Evolutionary conservation across 768 basidiomycete genomes (phyloP).

Genomic region (Agaricus sinodeliciosus): DNA sequence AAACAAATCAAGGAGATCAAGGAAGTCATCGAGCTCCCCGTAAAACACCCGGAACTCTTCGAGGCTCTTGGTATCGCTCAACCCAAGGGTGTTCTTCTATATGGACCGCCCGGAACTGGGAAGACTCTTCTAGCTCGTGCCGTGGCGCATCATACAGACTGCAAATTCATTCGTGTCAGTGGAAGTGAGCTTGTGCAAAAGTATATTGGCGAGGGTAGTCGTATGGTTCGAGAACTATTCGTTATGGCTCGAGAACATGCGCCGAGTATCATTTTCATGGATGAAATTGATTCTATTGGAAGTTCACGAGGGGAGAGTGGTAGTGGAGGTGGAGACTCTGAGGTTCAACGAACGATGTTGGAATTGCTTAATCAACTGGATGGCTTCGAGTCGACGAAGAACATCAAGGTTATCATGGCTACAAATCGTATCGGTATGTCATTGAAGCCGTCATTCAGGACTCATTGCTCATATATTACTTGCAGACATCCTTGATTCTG

Average conservation of each 20-base stretch:
- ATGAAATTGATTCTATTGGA: conserved; percentile 98
- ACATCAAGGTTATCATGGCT: conserved; percentile 95
- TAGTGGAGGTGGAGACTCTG: conserved; percentile 81
- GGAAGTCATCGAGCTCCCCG: conserved; percentile 95
- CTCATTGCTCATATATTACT: background rate
- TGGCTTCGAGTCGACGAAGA: conserved; percentile 94
- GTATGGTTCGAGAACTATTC: conserved; percentile 97
- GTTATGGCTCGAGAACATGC: conserved; percentile 98
- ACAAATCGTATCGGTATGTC: conserved; percentile 87
- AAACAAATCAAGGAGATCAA: conserved; percentile 98
- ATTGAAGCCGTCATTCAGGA: background rate
- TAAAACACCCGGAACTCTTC: conserved; percentile 96
- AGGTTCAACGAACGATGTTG: conserved; percentile 88
- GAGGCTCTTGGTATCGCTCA: conserved; percentile 95
- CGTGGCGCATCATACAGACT: conserved; percentile 96
- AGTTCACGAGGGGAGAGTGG: conserved; percentile 90
- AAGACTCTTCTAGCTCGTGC: conserved; percentile 94
- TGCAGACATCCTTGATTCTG: conserved; percentile 88
- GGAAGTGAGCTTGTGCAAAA: conserved; percentile 96
- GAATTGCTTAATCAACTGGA: conserved; percentile 86
- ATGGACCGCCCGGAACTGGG: conserved; percentile 94
- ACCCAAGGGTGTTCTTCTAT: conserved; percentile 92
- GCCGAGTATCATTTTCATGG: conserved; percentile 99
- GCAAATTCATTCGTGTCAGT: conserved; percentile 93
- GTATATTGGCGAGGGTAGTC: conserved; percentile 94